These are phyloP conservation scores for Colletotrichum sp. DNA, from an alignment of 2,329 filamentous ascomycete species.

Conservation along the genomic window DNA sequence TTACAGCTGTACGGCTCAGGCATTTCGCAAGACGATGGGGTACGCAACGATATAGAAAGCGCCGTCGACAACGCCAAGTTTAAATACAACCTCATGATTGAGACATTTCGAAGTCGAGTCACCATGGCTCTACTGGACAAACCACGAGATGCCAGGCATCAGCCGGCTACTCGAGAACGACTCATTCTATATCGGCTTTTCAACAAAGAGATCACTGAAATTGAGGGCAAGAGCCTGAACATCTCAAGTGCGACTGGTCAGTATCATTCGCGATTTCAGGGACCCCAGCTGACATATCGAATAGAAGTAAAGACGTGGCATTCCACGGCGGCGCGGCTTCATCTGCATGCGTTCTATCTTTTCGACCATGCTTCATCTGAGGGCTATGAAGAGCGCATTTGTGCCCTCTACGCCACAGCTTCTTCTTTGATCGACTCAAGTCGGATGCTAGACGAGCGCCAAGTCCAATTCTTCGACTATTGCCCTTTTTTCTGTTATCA, in stretches of 20 bases:
- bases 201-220: neutral
- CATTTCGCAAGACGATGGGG: neutral
- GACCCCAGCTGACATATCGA: neutral
- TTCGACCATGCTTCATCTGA: neutral
- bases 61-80: neutral
- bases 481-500: neutral
- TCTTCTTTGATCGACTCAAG: neutral
- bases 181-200: neutral
- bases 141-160: neutral
- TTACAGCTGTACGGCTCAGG: neutral
- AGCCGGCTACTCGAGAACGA: neutral
- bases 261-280: neutral
- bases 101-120: neutral
- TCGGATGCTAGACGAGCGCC: neutral
- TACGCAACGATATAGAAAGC: neutral
- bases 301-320: neutral
- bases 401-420: neutral
- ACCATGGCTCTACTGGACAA: neutral
- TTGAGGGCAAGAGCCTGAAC: neutral
- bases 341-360: neutral
- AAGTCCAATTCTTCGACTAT: neutral
- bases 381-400: neutral
- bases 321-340: neutral
- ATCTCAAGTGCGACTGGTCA: neutral
- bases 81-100: neutral